Base-by-base conservation (phyloP, 441 rosid genomes). In the Macaranga tanarius region DNA sequence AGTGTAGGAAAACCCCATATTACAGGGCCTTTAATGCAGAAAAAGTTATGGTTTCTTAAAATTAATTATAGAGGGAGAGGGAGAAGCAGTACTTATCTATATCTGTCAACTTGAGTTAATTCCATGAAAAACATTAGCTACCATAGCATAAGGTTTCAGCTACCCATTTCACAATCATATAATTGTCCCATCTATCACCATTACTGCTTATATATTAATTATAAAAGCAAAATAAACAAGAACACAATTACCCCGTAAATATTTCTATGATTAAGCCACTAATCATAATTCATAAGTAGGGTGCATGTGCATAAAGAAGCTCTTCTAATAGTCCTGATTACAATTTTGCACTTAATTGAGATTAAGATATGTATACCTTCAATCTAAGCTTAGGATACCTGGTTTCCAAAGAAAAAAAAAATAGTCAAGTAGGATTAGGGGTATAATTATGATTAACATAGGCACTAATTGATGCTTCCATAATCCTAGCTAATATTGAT, bases 391-490 rank as follows among this genome's bases (percentile, higher is more conserved):
- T 72, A 72, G 75, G 75, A 72, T 72, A 72, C 73, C 26, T 23
- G 48, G 7, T 52, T 62, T 19, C 52, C 10, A 64, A 64, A 25
- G 54, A 16, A 45, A 16, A 47, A 16, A 66, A 9, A 66, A 2
- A 7, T 31, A 16, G 42, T 16, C 19, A 69, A 54, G n/a, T 62
- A 72, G 65, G 58, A 71, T 66, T 76, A 70, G 79, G 73, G 76
- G 45, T 31, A 50, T 69, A 66, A 75, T 75, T 75, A 75, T 69
- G 81, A 77, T 75, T 59, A 82, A 56, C 74, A 7, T 82, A 62
- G 78, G 77, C 72, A 69, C 63, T 79, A 70, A 79, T 77, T 63
- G 76, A 77, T 77, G 83, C 75, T 75, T 75, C 64, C 71, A 70
- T 67, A 50, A 70, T 52, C 55, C 70, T 47, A 31, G 38, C 5